These are phyloP conservation scores for Cucumis cinereus DNA, from an alignment of 306 rosid species.

Conservation along the genomic window DNA sequence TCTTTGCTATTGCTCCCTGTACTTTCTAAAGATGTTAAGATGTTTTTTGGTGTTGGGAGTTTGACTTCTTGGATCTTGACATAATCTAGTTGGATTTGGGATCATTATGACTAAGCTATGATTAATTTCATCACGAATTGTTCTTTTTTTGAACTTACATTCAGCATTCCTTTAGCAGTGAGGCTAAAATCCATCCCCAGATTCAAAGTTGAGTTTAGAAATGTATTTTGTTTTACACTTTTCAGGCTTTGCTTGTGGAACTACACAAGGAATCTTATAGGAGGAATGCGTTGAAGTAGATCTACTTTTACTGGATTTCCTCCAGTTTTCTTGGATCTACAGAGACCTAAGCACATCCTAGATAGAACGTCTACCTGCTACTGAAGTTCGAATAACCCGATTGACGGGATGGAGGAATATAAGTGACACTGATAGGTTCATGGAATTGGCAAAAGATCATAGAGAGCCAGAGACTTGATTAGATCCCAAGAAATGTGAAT, in stretches of 20 bases:
- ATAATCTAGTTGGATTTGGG: background rate
- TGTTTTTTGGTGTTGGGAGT: background rate
- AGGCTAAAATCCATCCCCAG: background rate
- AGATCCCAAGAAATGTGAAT: background rate
- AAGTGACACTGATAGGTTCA: background rate
- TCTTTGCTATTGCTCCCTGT: no score
- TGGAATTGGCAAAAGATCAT: background rate
- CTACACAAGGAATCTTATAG: background rate
- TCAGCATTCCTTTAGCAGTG: background rate
- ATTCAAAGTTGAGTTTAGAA: background rate
- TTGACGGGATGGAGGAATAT: background rate
- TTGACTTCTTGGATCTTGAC: slow-evolving; percentile 7
- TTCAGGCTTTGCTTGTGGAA: slow-evolving; percentile 4
- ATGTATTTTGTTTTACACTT: background rate
- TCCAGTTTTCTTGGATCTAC: background rate
- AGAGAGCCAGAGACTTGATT: background rate
- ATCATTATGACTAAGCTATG: background rate
- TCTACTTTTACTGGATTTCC: background rate
- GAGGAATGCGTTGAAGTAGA: background rate
- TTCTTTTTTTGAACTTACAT: background rate
- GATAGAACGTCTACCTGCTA: background rate
- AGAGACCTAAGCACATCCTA: background rate
- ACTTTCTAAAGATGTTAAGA: background rate
- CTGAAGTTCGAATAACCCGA: background rate
- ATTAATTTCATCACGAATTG: background rate